Conservation (phyloP, 2,329 filamentous ascomycete genomes). For the Pezicula neosporulosa region DNA sequence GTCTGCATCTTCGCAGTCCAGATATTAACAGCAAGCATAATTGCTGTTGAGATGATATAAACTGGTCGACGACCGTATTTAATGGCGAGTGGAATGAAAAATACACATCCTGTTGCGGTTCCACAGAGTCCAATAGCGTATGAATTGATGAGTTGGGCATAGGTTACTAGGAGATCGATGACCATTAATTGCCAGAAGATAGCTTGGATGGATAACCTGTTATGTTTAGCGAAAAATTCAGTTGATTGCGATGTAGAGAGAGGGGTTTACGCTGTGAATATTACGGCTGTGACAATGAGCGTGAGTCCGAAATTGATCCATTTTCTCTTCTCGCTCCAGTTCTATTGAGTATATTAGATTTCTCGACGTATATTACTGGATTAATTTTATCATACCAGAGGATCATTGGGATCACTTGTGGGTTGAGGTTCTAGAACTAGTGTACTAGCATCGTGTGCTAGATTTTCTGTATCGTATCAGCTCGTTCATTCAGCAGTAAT, state of each 20-base stretch:
- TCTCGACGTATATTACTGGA: background rate
- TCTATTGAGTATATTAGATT: background rate
- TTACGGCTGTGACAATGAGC: background rate
- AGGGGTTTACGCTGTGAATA: background rate
- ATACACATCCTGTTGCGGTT: background rate
- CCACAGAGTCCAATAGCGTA: background rate
- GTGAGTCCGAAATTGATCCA: background rate
- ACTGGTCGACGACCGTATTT: background rate
- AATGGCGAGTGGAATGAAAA: background rate
- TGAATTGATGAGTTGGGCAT: background rate
- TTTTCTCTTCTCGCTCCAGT: background rate
- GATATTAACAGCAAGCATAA: conserved; percentile 19
- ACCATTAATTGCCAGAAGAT: background rate
- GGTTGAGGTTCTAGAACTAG: background rate
- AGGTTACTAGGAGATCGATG: background rate
- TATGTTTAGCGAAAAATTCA: background rate
- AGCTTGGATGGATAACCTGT: background rate
- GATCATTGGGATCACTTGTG: conserved; percentile 2
- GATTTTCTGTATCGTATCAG: too few relatives aligned
- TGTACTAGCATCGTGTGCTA: too few relatives aligned
- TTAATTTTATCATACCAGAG: background rate
- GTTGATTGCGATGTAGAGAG: background rate
- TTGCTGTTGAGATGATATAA: conserved; percentile 10
- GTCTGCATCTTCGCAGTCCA: conserved; percentile 21
- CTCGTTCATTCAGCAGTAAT: too few relatives aligned